Base-by-base conservation (phyloP, 129 eudicot species). In the Flaveria bidentis region DNA sequence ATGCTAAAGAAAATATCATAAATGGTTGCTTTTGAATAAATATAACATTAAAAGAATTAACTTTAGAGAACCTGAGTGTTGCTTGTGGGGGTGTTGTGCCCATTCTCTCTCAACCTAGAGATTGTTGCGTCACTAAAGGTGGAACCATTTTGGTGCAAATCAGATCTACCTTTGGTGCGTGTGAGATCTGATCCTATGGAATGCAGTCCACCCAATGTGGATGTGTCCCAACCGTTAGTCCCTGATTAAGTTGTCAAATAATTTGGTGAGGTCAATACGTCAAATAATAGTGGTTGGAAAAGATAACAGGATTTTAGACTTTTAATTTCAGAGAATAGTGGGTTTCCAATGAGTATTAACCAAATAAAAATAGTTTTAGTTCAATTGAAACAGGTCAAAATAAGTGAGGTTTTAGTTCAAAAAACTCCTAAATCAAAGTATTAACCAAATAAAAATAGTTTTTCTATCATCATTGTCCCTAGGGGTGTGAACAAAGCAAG, bases 121-220 rank as follows among this genome's bases (percentile, higher is more conserved):
- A 79, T 28, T 51, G 87, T 82, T 16, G 83, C 81, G 6, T 86
- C 92, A 76, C 83, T 92, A 70, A 84, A 85, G 52, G 61, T 60
- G 26, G 98, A 88, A 68, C 75, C 86, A 50, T 89, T 79, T 46
- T 72, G 82, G 56, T 71, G 61, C 41, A 81, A 66, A n/a, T 84
- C 96, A 28, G 92, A 82, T 81, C 76, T 76, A 53, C 90, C 91
- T 79, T 73, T 82, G 26, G 92, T 89, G 63, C 97, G 90, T 30
- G 99, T 89, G 76, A 89, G 85, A 79, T 95, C 99, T 55, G 99
- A 95, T 75, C 97, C 97, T 18, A 95, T 80, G 25, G 99, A 95
- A 80, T 91, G 97, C 71, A 94, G 84, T 30, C 76, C 90, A 49
- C 97, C 99, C 73, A 85, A 82, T 25, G 99, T 94, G 76, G 99